phyloP scores from a whole-genome alignment of 2,329 filamentous ascomycete genomes.

The Hypoxylon rubiginosum region DNA sequence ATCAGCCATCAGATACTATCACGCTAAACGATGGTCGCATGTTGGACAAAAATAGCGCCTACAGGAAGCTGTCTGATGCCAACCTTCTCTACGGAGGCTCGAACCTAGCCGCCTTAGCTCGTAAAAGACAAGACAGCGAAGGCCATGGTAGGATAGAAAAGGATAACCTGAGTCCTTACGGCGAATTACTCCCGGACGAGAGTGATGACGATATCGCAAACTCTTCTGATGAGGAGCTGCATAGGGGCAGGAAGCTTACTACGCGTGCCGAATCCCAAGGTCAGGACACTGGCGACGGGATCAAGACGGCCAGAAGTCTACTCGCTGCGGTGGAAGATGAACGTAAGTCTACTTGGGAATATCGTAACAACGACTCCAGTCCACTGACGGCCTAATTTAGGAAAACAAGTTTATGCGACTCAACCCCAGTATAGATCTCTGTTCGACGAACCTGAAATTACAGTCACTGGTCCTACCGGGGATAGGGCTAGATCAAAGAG shows the following conservation, averaged over 20 bases:
- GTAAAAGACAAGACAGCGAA: constrained; percentile 63
- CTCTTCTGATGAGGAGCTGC: constrained; percentile 76
- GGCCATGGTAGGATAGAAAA: constrained; percentile 73
- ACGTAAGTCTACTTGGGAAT: constrained; percentile 70
- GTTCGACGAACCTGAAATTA: constrained; percentile 75
- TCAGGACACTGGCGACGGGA: constrained; percentile 53
- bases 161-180: constrained; percentile 75
- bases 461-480: constrained; percentile 72
- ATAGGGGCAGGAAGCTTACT: constrained; percentile 70
- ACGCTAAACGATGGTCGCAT: constrained; percentile 72
- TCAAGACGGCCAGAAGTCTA: constrained; percentile 64
- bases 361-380: constrained; percentile 14
- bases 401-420: constrained; percentile 64
- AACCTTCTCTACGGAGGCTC: constrained; percentile 75
- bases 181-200: constrained; percentile 73
- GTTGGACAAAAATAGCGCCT: constrained; percentile 77
- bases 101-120: constrained; percentile 71
- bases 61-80: constrained; percentile 79
- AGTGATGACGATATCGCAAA: constrained; percentile 71
- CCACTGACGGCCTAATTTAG: constrained; percentile 54
- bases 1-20: constrained; percentile 55
- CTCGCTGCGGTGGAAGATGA: constrained; percentile 84
- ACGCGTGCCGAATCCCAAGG: constrained; percentile 61
- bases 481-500: constrained; percentile 69
- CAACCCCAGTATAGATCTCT: constrained; percentile 74